A percentile compares a stretch with the other conserved stretches of the same genome.
phyloP scores from a whole-genome alignment of 2,329 filamentous ascomycete species.

The Herpotrichia juniperi region DNA sequence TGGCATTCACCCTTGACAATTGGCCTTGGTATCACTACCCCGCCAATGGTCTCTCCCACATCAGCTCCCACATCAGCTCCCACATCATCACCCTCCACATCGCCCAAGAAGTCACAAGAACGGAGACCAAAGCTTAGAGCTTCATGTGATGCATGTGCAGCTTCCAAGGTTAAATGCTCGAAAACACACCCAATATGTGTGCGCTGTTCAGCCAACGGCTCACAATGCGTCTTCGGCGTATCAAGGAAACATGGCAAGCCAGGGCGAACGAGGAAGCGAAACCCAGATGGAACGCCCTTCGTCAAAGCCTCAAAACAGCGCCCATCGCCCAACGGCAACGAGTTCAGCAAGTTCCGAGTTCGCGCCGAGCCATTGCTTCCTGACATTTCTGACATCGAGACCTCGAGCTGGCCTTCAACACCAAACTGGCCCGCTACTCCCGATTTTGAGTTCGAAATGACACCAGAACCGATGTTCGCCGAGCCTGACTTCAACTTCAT shows the following conservation, averaged over 20 bases:
- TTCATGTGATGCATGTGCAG: constrained; percentile 45
- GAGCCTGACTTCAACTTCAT: constrained; percentile 30
- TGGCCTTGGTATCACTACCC: constrained; percentile 7
- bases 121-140: constrained; percentile 39
- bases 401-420: constrained; percentile 30
- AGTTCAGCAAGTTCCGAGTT: constrained; percentile 35
- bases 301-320: constrained; percentile 35
- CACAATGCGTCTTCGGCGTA: constrained; percentile 39
- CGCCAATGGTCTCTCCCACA: constrained; percentile 16
- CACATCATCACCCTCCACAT: constrained; percentile 10
- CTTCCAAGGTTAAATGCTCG: constrained; percentile 46
- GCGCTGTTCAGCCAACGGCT: constrained; percentile 36
- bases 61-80: constrained; percentile 22
- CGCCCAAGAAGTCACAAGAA: constrained; percentile 14
- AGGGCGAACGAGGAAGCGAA: constrained; percentile 38
- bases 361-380: constrained; percentile 27
- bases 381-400: constrained; percentile 22
- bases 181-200: constrained; percentile 41
- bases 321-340: constrained; percentile 35
- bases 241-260: constrained; percentile 45
- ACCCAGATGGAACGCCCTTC: constrained; percentile 38
- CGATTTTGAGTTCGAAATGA: constrained; percentile 36
- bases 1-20: constrained; percentile 27
- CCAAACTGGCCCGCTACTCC: constrained; percentile 31
- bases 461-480: constrained; percentile 31